Percentiles rank a stretch among this genome's conserved stretches.
Conservation (phyloP, 768 basidiomycete species). For the Rhizopogon rudus region DNA sequence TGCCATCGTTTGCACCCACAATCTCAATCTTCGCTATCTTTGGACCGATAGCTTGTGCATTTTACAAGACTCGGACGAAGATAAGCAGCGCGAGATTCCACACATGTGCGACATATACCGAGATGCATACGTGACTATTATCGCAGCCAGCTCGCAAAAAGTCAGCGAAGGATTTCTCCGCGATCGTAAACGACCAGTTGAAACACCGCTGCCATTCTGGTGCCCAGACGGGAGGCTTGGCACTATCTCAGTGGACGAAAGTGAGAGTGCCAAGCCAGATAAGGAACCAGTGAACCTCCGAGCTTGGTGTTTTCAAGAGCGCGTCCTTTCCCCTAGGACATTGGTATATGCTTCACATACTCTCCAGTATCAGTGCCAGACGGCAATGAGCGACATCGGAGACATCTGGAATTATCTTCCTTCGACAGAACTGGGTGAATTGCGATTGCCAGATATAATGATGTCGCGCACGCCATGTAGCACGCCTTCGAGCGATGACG, state of each 20-base stretch:
- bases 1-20: conserved; percentile 3
- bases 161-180: conserved; percentile 2
- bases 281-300: conserved; percentile 1
- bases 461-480: neutral
- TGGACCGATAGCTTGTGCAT: conserved; percentile 19
- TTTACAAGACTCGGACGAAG: conserved; percentile 12
- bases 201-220: conserved; percentile 1
- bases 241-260: neutral
- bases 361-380: conserved; percentile 5
- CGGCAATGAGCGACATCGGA: neutral
- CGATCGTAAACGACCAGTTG: neutral
- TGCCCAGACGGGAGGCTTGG: conserved; percentile 5
- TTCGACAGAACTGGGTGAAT: neutral
- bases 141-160: conserved; percentile 3
- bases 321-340: neutral
- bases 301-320: conserved; percentile 8
- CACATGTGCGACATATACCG: conserved; percentile 16
- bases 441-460: neutral
- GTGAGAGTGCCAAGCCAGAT: neutral
- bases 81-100: conserved; percentile 15
- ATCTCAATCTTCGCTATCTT: conserved; percentile 6
- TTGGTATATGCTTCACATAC: conserved; percentile 1
- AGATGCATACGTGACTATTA: conserved; percentile 2
- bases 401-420: neutral
- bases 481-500: neutral